Evolutionary conservation across 495 filamentous ascomycete genomes (phyloP), one percentile per base, ranked within the genome.

Genomic region (Pyronema omphalodes): DNA sequence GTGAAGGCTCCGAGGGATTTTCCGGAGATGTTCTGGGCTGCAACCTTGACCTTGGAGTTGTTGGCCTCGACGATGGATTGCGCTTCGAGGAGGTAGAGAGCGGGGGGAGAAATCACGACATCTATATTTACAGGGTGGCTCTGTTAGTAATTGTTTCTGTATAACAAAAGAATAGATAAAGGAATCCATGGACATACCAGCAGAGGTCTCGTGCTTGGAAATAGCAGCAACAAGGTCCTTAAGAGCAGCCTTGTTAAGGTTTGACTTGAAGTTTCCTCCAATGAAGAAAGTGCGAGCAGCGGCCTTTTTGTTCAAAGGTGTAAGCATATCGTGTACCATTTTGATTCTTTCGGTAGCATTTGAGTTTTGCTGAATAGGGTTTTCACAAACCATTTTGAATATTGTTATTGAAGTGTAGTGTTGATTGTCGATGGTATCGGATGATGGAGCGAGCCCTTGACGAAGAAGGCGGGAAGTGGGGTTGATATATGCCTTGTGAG

Each of bases 211-310:
- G 14, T 9, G 51, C 14, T 7, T 39, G 52, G 52, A 4, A 44
- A 67, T 76, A 54, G 64, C 23, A 86, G 82, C 82, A 60, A 75
- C 74, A 47, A 78, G 79, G 46, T 76, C 63, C 60, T 86, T 81
- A 43, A 84, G 67, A 58, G 83, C 74, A 54, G 89, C 82, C 43
- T 79, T 67, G 71, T 93, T 94, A 65, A 98, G 76, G 76, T 96
- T 98, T 87, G 94, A 94, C 76, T 98, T 98, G 76, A 96, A 96
- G 80, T 96, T 98, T 67, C 91, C 91, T 69, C 91, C 91, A 68
- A 98, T 86, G 73, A 98, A 95, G 78, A 95, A 98, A 81, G 87
- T 83, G 75, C 91, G 89, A 29, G 23, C 5, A 29, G 23, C 2
- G 73, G 79, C 74, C 60, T 63, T 23, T 51, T 44, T 7, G 5